Evolutionary conservation across 1,284 basidiomycete genomes (phyloP).

Genomic region (Ganoderma lucidum): DNA sequence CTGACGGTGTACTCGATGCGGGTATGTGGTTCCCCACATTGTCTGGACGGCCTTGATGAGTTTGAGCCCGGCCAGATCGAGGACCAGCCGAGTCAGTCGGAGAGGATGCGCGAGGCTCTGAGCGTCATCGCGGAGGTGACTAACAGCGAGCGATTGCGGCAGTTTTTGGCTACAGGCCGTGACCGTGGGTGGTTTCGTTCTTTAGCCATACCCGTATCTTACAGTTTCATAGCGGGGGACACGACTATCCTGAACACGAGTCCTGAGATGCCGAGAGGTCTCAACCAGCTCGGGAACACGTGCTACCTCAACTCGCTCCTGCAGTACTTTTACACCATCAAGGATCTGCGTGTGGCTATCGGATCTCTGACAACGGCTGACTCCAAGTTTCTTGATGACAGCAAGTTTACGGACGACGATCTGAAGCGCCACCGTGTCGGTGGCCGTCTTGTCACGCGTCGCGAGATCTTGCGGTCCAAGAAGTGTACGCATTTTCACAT

Average conservation of each 20-base stretch:
- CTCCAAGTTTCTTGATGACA: slow-evolving; percentile 65
- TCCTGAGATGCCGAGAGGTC: slow-evolving; percentile 81
- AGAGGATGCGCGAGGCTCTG: slow-evolving; percentile 74
- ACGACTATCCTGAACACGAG: slow-evolving; percentile 52
- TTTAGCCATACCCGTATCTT: background rate
- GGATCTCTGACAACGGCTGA: slow-evolving; percentile 65
- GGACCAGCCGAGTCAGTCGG: slow-evolving; percentile 69
- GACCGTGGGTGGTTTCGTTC: slow-evolving; percentile 65
- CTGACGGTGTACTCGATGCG: slow-evolving; percentile 78
- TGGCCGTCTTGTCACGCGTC: slow-evolving; percentile 80
- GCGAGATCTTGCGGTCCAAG: slow-evolving; percentile 84
- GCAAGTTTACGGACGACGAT: slow-evolving; percentile 80
- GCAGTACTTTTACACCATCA: slow-evolving; percentile 96
- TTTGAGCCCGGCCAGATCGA: slow-evolving; percentile 55
- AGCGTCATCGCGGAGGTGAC: slow-evolving; percentile 74
- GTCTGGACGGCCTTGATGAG: slow-evolving; percentile 3
- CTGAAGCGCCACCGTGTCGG: slow-evolving; percentile 86
- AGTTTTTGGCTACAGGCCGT: slow-evolving; percentile 69
- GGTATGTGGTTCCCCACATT: slow-evolving; percentile 52
- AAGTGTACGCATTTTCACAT: slow-evolving; percentile 66
- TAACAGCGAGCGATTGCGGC: slow-evolving; percentile 74
- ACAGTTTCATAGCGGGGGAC: slow-evolving; percentile 64
- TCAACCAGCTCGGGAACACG: slow-evolving; percentile 94
- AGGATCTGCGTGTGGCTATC: slow-evolving; percentile 83
- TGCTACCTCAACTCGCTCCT: slow-evolving; percentile 92